phyloP scores from a whole-genome alignment of 2,329 filamentous ascomycete species.

The Calonectria montana region DNA sequence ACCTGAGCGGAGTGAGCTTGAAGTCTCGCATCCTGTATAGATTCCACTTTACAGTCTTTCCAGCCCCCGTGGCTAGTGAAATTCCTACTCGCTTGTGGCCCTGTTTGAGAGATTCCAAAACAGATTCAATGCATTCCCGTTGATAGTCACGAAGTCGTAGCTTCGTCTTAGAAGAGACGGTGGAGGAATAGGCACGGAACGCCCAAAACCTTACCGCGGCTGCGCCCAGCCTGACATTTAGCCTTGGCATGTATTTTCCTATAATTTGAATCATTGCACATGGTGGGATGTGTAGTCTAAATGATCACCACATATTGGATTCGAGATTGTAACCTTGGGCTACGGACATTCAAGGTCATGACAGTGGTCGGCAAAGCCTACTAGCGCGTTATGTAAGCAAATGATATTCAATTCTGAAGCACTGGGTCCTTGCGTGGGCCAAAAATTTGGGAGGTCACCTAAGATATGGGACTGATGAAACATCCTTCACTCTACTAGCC shows the following conservation, averaged over 20 bases:
- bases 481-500: neutral
- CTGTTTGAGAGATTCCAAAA: slow-evolving; percentile 73
- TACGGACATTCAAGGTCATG: neutral
- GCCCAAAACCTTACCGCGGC: slow-evolving; percentile 17
- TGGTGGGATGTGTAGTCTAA: slow-evolving; percentile 38
- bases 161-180: slow-evolving; percentile 33
- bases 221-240: slow-evolving; percentile 21
- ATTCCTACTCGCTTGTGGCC: slow-evolving; percentile 86
- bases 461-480: slow-evolving; percentile 12
- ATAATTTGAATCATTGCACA: slow-evolving; percentile 52
- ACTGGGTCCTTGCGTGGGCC: neutral
- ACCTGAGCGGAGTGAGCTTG: slow-evolving; percentile 64
- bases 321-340: slow-evolving; percentile 6
- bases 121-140: slow-evolving; percentile 89
- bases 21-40: neutral
- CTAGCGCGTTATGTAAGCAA: slow-evolving; percentile 37
- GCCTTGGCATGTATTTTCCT: slow-evolving; percentile 43
- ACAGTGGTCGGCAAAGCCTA: neutral
- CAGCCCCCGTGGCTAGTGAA: slow-evolving; percentile 87
- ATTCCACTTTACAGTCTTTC: slow-evolving; percentile 78
- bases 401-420: neutral
- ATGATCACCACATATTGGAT: slow-evolving; percentile 13
- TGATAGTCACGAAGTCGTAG: slow-evolving; percentile 84
- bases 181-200: slow-evolving; percentile 40
- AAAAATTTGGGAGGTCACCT: slow-evolving; percentile 18